Percentiles rank a stretch among this genome's conserved stretches.
These are phyloP conservation scores for Ustilago hordei DNA, from an alignment of 1,284 basidiomycete genomes.

Conservation along the genomic window DNA sequence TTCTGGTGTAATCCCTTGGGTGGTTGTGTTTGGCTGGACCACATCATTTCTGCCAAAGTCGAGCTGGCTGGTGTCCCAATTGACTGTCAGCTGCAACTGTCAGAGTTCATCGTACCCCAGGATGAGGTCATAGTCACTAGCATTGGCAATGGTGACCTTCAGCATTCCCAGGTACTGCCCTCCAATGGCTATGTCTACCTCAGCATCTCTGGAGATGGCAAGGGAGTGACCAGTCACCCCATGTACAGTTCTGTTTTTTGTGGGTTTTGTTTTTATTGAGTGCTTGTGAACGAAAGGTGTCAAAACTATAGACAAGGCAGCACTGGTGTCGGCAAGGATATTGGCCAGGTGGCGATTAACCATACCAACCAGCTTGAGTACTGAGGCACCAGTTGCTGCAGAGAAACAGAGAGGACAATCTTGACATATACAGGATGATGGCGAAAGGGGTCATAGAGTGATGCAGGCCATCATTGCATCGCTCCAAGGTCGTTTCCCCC, in stretches of 20 bases:
- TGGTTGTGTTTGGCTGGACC: no score
- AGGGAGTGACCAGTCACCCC: slow-evolving; percentile 2
- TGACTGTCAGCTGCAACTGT: background rate
- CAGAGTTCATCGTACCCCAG: background rate
- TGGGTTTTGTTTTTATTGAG: slow-evolving; percentile 1
- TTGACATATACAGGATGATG: background rate
- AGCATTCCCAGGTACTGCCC: background rate
- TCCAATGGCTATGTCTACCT: background rate
- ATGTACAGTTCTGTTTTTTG: slow-evolving; percentile 2
- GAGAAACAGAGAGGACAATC: background rate
- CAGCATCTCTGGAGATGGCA: background rate
- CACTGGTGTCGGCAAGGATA: background rate
- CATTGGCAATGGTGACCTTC: background rate
- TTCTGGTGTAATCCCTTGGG: no score
- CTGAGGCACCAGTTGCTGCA: background rate
- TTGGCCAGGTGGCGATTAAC: background rate
- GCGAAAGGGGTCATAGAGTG: background rate
- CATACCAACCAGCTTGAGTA: background rate
- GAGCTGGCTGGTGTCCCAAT: no score
- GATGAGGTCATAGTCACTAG: slow-evolving; percentile 2
- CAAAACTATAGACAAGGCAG: slow-evolving; percentile 5
- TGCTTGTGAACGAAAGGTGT: background rate
- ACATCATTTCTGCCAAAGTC: no score
- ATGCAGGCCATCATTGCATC: slow-evolving; percentile 2
- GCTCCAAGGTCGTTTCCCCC: background rate